Percentiles rank a stretch among this genome's conserved stretches.
Evolutionary conservation across 371 early-diverging fungal species (phyloP).

Genomic region (Funneliformis caledonium): DNA sequence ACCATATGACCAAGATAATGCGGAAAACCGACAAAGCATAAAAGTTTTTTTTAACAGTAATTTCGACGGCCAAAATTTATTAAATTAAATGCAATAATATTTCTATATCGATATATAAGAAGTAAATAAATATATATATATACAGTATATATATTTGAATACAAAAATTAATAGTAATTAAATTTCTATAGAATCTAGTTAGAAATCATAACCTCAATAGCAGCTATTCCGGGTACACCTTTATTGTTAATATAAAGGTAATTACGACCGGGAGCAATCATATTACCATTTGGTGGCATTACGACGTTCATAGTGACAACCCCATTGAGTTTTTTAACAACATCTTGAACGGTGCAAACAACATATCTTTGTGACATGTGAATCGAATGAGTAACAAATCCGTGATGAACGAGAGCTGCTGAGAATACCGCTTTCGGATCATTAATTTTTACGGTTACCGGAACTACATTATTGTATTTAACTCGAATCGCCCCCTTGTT

Average conservation of each 20-base stretch:
- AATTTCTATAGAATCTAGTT: no score
- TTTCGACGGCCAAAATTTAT: no score
- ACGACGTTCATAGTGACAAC: constrained; percentile 1
- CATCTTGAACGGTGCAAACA: background rate
- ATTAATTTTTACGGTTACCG: background rate
- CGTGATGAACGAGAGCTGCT: constrained; percentile 48
- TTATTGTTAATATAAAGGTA: constrained; percentile 20
- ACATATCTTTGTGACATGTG: constrained; percentile 52
- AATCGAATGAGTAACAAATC: constrained; percentile 55
- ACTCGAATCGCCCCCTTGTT: constrained; percentile 43
- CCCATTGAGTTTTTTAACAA: background rate
- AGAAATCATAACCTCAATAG: constrained; percentile 19
- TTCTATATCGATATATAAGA: no score
- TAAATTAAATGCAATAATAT: no score
- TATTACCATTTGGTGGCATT: constrained; percentile 34
- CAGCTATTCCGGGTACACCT: background rate
- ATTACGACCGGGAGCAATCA: constrained; percentile 8
- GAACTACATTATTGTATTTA: constrained; percentile 40
- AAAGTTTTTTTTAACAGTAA: no score
- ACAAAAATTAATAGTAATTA: no score
- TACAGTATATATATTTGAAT: no score
- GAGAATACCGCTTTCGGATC: background rate
- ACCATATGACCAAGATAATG: no score
- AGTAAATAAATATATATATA: no score
- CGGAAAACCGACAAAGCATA: no score